Conservation (phyloP, 805 yeast genomes). For the Diddensiella santjacobensis region DNA sequence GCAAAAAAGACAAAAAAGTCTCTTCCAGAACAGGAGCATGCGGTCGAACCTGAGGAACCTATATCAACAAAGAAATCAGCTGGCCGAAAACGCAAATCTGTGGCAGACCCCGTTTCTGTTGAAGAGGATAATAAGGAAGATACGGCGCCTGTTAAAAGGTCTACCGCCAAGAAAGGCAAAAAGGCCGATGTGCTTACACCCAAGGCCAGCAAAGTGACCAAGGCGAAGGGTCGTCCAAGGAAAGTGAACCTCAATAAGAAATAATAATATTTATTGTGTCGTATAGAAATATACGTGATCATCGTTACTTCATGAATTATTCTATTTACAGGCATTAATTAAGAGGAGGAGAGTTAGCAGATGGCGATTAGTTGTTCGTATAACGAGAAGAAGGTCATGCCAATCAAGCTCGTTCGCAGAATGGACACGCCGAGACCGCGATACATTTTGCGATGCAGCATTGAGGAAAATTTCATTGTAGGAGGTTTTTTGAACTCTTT, state of each 20-base stretch:
- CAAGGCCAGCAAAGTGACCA: neutral
- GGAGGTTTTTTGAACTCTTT: conserved; percentile 36
- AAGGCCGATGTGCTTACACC: too few species aligned
- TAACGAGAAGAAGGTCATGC: conserved; percentile 68
- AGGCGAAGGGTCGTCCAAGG: neutral
- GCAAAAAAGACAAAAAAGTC: too few species aligned
- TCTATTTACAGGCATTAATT: neutral
- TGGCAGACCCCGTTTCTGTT: neutral
- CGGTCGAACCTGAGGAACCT: too few species aligned
- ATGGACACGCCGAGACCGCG: conserved; percentile 76
- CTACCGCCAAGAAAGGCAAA: too few species aligned
- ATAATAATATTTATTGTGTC: neutral
- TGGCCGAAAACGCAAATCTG: neutral
- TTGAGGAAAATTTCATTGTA: conserved; percentile 29
- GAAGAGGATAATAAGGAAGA: neutral
- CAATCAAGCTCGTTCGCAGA: conserved; percentile 65
- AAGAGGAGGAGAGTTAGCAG: conserved; percentile 4
- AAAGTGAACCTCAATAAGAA: conserved; percentile 1
- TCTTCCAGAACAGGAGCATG: too few species aligned
- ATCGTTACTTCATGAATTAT: neutral
- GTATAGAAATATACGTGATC: neutral
- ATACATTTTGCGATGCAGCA: conserved; percentile 55
- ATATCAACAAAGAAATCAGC: neutral
- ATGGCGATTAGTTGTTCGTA: conserved; percentile 56
- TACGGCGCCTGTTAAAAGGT: neutral